Percentiles rank a stretch among this genome's conserved stretches.
phyloP scores from a whole-genome alignment of 2,329 filamentous ascomycete species.

The Dactylellina cionopaga region DNA sequence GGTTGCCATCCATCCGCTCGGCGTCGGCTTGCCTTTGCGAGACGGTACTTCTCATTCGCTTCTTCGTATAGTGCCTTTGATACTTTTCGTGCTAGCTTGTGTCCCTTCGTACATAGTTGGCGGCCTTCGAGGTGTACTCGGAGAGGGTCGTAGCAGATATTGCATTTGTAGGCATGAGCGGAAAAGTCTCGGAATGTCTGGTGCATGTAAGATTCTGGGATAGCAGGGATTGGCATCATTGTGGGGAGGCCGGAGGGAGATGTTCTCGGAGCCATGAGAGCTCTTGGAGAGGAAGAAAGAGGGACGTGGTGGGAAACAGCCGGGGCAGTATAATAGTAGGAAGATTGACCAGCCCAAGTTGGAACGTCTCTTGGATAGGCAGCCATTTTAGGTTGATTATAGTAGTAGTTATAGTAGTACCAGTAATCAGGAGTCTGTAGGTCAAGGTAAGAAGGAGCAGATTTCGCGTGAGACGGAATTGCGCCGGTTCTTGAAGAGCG shows the following conservation, averaged over 20 bases:
- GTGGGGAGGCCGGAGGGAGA: slow-evolving; percentile 32
- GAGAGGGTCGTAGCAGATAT: slow-evolving; percentile 48
- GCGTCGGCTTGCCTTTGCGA: slow-evolving; percentile 23
- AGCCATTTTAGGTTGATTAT: slow-evolving; percentile 40
- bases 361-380: slow-evolving; percentile 48
- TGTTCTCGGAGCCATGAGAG: slow-evolving; percentile 13
- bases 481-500: slow-evolving; percentile 17
- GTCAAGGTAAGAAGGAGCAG: slow-evolving; percentile 3
- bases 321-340: slow-evolving; percentile 32
- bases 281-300: slow-evolving; percentile 39
- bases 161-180: slow-evolving; percentile 45
- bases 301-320: slow-evolving; percentile 16
- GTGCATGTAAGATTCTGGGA: slow-evolving; percentile 50
- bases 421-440: slow-evolving; percentile 22
- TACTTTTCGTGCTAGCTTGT: slow-evolving; percentile 45
- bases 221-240: slow-evolving; percentile 22
- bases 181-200: slow-evolving; percentile 45
- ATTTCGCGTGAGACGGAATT: slow-evolving; percentile 34
- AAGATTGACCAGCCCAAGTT: slow-evolving; percentile 25
- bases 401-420: slow-evolving; percentile 21
- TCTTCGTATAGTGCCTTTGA: slow-evolving; percentile 48
- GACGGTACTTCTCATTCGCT: slow-evolving; percentile 49
- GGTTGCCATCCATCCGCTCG: slow-evolving; percentile 43
- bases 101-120: slow-evolving; percentile 38
- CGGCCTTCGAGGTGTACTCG: slow-evolving; percentile 37